These are phyloP conservation scores for Zea mays DNA, from an alignment of 176 grass and related monocot genomes.

Conservation along the genomic window DNA sequence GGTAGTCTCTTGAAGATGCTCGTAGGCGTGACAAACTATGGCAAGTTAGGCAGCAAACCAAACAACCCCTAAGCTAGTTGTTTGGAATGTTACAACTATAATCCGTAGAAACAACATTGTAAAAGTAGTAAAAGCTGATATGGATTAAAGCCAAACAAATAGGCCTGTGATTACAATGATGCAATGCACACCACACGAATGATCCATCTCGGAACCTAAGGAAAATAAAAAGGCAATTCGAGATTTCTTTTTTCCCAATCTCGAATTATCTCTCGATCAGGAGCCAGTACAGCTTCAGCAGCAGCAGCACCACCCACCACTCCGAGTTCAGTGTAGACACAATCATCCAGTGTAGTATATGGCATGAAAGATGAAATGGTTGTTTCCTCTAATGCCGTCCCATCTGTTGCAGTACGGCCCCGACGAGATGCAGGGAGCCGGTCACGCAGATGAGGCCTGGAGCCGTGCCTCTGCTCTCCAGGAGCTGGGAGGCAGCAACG, in stretches of 20 bases:
- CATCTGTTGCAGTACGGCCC: slow-evolving; percentile 40
- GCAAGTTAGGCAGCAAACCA: too few species aligned
- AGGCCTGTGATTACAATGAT: too few species aligned
- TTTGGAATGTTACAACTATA: too few species aligned
- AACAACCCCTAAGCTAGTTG: too few species aligned
- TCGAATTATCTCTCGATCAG: not conserved
- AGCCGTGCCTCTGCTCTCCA: slow-evolving; percentile 30
- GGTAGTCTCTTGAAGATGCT: too few species aligned
- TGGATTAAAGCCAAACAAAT: too few species aligned
- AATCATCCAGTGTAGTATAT: not conserved
- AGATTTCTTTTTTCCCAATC: not conserved
- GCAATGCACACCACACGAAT: too few species aligned
- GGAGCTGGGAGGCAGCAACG: slow-evolving; percentile 35
- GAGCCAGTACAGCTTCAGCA: not conserved
- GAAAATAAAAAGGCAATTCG: not conserved
- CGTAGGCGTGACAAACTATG: too few species aligned
- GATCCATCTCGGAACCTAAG: too few species aligned
- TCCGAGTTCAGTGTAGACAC: not conserved
- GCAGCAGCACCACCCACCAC: not conserved
- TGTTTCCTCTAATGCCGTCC: not conserved
- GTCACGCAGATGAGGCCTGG: slow-evolving; percentile 64
- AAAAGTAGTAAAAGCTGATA: too few species aligned
- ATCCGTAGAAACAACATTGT: too few species aligned
- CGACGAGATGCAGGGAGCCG: slow-evolving; percentile 71
- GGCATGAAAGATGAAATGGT: not conserved